phyloP scores from a whole-genome alignment of 2,329 filamentous ascomycete species.

The Xylaria sp. region DNA sequence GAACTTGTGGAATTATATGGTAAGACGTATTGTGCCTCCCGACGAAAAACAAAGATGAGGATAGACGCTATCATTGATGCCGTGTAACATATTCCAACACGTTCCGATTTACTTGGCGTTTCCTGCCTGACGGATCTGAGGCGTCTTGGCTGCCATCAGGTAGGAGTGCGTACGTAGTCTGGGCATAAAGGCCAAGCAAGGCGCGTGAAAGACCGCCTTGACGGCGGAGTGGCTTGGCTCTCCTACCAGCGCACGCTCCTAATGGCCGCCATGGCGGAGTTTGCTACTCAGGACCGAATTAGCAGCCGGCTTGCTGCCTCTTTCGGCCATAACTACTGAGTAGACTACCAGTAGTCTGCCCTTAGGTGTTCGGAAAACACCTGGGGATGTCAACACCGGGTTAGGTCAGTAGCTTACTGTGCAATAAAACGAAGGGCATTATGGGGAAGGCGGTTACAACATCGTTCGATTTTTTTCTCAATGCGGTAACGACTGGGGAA shows the following conservation, averaged over 20 bases:
- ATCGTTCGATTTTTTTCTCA: conserved; percentile 18
- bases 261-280: neutral
- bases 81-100: neutral
- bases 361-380: too few species aligned
- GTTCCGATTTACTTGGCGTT: conserved; percentile 23
- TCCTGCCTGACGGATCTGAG: conserved; percentile 10
- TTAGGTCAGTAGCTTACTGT: neutral
- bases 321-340: neutral
- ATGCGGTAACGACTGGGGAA: conserved; percentile 1
- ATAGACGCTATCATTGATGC: neutral
- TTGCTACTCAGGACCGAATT: neutral
- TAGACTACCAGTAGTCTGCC: too few species aligned
- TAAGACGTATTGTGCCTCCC: neutral
- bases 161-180: neutral
- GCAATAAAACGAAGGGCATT: neutral
- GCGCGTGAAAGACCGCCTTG: conserved; percentile 1
- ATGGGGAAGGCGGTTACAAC: neutral
- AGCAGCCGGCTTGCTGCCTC: neutral
- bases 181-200: conserved; percentile 8
- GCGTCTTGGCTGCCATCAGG: conserved; percentile 20
- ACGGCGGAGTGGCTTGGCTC: conserved; percentile 6
- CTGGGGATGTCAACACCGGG: too few species aligned
- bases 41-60: neutral
- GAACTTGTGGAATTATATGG: neutral
- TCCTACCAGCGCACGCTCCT: neutral